These are phyloP conservation scores for Ganoderma resinaceum DNA, from an alignment of 1,284 basidiomycete species.

Conservation along the genomic window DNA sequence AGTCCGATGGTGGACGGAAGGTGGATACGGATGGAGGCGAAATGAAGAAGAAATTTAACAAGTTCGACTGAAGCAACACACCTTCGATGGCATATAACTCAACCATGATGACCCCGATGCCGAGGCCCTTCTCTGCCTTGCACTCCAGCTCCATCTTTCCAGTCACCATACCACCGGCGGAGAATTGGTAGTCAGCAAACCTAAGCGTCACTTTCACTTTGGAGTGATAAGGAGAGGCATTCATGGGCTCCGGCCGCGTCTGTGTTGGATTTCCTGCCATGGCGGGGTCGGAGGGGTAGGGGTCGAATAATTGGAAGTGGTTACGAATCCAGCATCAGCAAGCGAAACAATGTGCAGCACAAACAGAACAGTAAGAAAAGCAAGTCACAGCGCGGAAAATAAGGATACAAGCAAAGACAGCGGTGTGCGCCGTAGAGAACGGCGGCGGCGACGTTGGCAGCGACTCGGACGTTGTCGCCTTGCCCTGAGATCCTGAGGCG, in stretches of 20 bases:
- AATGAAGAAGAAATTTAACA: neutral
- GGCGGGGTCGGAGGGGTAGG: neutral
- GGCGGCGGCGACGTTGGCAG: conserved; percentile 3
- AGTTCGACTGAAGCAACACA: conserved; percentile 17
- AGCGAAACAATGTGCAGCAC: neutral
- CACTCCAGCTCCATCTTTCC: conserved; percentile 83
- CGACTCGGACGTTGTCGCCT: neutral
- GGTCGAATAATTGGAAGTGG: neutral
- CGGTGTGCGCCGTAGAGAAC: neutral
- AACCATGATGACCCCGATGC: conserved; percentile 75
- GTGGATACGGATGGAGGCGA: neutral
- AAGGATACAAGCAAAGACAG: conserved; percentile 9
- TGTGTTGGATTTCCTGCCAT: conserved; percentile 22
- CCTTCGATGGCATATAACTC: conserved; percentile 80
- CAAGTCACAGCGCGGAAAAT: neutral
- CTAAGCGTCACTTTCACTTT: conserved; percentile 73
- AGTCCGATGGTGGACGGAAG: neutral
- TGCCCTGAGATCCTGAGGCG: conserved; percentile 6
- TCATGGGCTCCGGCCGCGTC: conserved; percentile 71
- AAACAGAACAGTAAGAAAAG: conserved; percentile 1
- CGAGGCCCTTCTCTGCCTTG: conserved; percentile 73
- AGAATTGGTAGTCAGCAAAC: conserved; percentile 62
- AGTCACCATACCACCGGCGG: conserved; percentile 67
- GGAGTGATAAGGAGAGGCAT: conserved; percentile 73
- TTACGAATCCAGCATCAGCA: conserved; percentile 17